Conservation (phyloP, 345 rosid genomes). For the Eucalyptus decipiens region DNA sequence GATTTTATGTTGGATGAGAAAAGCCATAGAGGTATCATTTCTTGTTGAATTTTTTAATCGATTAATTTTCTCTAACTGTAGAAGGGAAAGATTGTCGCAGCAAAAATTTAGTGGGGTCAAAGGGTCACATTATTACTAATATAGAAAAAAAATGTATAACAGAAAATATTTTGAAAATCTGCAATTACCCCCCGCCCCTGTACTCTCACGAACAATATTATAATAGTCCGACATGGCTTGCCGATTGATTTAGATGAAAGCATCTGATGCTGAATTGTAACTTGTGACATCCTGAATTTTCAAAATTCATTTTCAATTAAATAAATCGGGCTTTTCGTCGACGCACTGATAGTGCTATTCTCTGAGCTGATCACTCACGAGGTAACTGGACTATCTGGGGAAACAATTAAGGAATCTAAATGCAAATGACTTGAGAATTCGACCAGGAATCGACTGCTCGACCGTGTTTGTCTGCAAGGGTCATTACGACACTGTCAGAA, state of each 20-base stretch:
- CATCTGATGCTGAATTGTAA: not conserved
- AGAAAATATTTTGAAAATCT: not conserved
- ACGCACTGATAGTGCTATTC: no score
- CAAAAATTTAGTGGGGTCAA: not conserved
- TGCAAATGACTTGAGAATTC: no score
- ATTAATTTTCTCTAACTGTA: not conserved
- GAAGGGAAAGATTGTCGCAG: not conserved
- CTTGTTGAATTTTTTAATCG: not conserved
- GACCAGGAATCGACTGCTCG: no score
- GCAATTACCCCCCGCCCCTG: fast-evolving
- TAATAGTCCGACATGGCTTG: not conserved
- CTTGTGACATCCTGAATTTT: no score
- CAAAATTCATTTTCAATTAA: no score
- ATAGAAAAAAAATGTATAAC: not conserved
- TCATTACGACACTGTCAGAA: no score
- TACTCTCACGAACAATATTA: not conserved
- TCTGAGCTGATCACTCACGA: no score
- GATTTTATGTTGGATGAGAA: not conserved
- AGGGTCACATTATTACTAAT: not conserved
- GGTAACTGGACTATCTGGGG: no score
- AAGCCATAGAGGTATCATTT: not conserved
- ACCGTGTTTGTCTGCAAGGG: no score
- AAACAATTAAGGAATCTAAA: no score
- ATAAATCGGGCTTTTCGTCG: no score
- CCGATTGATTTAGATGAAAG: not conserved